Evolutionary conservation across 176 grass and related monocot species (phyloP).

Genomic region (Melocanna baccifera): DNA sequence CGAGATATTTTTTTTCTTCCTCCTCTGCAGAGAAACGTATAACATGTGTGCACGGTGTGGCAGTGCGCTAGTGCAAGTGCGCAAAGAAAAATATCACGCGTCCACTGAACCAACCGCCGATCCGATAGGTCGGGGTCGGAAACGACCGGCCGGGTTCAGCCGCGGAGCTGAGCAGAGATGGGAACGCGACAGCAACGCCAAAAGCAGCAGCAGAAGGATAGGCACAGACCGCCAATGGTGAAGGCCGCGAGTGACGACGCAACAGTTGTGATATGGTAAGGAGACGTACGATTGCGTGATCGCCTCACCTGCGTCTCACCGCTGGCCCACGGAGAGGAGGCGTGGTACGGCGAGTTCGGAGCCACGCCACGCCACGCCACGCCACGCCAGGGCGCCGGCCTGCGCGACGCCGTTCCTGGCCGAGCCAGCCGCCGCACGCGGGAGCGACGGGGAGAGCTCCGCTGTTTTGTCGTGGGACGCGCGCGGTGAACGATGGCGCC

Average conservation of each 20-base stretch:
- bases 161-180: neutral
- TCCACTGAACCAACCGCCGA: neutral
- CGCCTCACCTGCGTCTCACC: neutral
- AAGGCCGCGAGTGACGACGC: neutral
- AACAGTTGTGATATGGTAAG: neutral
- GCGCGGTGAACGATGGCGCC: neutral
- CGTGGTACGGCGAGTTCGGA: neutral
- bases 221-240: neutral
- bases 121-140: neutral
- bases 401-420: no score
- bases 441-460: neutral
- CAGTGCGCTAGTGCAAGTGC: no score
- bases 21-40: neutral
- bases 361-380: neutral
- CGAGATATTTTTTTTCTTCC: neutral
- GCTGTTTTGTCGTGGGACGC: neutral
- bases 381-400: neutral
- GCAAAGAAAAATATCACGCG: neutral
- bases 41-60: neutral
- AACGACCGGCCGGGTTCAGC: no score
- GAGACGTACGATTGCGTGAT: neutral
- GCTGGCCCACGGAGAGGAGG: neutral
- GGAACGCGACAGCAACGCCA: neutral
- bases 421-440: no score
- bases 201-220: neutral